Percentiles rank a stretch among this genome's conserved stretches.
Evolutionary conservation across 441 rosid genomes (phyloP).

Genomic region (Bruguiera hainesii): DNA sequence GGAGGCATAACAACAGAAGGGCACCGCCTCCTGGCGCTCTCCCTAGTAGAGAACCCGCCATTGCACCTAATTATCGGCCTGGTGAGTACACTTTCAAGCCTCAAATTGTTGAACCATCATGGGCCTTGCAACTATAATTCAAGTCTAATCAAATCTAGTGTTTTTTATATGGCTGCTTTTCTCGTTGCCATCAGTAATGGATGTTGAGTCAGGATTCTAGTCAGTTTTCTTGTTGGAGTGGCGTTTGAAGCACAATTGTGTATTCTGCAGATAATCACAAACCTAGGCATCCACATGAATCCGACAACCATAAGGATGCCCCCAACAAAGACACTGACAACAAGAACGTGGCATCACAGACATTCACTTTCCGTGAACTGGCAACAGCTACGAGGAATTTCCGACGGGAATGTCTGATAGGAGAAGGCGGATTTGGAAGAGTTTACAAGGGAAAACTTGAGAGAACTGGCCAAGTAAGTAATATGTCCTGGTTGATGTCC

Average conservation of each 20-base stretch:
- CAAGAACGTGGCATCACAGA: conserved; percentile 54
- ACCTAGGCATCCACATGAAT: conserved; percentile 19
- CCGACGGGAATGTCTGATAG: conserved; percentile 76
- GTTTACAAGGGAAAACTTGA: conserved; percentile 82
- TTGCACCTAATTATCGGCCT: conserved; percentile 11
- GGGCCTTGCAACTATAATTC: too few species aligned
- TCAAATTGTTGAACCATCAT: too few species aligned
- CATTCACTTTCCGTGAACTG: conserved; percentile 76
- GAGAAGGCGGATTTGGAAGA: conserved; percentile 94
- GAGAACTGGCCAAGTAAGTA: conserved; percentile 54
- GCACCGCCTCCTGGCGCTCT: conserved; percentile 22
- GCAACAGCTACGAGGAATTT: conserved; percentile 86
- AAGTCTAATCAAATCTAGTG: too few species aligned
- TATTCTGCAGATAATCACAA: conserved; percentile 24
- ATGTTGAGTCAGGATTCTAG: neutral
- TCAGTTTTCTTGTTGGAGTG: neutral
- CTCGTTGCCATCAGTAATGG: neutral
- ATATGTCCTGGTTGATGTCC: neutral
- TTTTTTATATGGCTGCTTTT: neutral
- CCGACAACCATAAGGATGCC: neutral
- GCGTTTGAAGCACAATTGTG: neutral
- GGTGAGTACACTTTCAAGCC: conserved; percentile 19
- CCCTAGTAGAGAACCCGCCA: conserved; percentile 20
- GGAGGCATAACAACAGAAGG: conserved; percentile 29
- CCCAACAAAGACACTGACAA: conserved; percentile 20